phyloP scores from a whole-genome alignment of 345 rosid species.

The Cardamine chenopodiifolia region DNA sequence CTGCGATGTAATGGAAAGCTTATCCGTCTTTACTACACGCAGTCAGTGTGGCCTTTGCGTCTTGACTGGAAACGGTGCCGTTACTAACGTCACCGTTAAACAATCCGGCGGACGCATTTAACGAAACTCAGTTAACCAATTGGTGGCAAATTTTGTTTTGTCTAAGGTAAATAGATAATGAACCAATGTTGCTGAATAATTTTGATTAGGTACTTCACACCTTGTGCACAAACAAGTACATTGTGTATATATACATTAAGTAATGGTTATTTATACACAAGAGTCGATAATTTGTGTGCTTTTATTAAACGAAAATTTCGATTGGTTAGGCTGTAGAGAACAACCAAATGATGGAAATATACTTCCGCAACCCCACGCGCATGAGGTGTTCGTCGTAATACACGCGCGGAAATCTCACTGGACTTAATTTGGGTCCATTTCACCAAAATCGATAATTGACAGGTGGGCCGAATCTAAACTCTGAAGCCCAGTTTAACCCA shows the following conservation, averaged over 20 bases:
- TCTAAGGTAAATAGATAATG: not conserved
- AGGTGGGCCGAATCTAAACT: not conserved
- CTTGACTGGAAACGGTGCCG: slow-evolving; percentile 76
- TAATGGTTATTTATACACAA: not conserved
- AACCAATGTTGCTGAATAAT: not conserved
- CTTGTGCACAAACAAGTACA: not conserved
- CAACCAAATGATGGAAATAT: not conserved
- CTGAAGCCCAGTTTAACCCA: not conserved
- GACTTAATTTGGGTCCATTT: not conserved
- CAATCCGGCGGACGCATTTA: slow-evolving; percentile 50
- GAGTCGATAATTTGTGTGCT: not conserved
- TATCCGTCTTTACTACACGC: slow-evolving; percentile 66
- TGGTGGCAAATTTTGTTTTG: not conserved
- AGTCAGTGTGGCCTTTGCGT: slow-evolving; percentile 82
- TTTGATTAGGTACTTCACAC: not conserved
- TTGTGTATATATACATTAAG: not conserved
- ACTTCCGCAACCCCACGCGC: not conserved
- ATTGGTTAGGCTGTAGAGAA: not conserved
- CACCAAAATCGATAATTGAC: not conserved
- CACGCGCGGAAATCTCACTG: not conserved
- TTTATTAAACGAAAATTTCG: not conserved
- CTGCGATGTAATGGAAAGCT: slow-evolving; percentile 70
- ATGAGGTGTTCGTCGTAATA: not conserved
- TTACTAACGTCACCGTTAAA: slow-evolving; percentile 62
- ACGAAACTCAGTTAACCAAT: not conserved